Base-by-base conservation (phyloP, 2,329 filamentous ascomycete species). In the Bipolaris victoriae region DNA sequence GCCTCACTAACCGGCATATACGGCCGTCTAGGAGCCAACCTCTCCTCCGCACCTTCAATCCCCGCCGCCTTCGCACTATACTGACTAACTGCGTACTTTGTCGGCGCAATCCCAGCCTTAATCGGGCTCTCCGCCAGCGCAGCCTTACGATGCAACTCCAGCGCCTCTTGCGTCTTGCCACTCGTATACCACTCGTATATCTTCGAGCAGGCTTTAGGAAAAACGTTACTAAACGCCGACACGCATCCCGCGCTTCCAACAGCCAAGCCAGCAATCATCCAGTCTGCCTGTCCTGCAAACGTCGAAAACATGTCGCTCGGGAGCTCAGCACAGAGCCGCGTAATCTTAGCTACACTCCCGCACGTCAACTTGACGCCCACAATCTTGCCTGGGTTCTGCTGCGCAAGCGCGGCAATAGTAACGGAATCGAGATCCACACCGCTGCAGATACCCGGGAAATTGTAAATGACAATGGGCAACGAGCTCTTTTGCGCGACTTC, bases 241-340 rank as follows among this genome's bases (percentile, higher is more conserved):
- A 87, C 84, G 59, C 82, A 85, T 0, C 84, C 84, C 0, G 81
- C 79, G 18, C 78, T 80, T 1, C 85, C 84, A 3, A 80, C 79
- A 1, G 79, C 79, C 13, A 87, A 63, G 0, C 83, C 84, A 1
- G 81, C 83, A 26, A 87, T 77, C 39, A 92, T 74, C 72, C 90
- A 92, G 68, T 92, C 90, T 1, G 85, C 86, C 76, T 92, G 89
- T 0, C 90, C 90, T 0, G 88, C 89, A 66, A 86, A 91, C 0
- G 86, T 84, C 1, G 88, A 84, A 68, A 92, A 92, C 10, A 81
- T 73, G 2, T 83, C 79, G 0, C 82, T 74, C 0, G 81, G 73
- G 57, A 83, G 77, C 22, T 77, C 75, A 1, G 82, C 80, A 0
- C 82, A 80, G 3, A 92, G 81, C 7, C 89, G 81, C 3, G 86